Conservation (phyloP, 768 basidiomycete species). For the Mycena crocata region DNA sequence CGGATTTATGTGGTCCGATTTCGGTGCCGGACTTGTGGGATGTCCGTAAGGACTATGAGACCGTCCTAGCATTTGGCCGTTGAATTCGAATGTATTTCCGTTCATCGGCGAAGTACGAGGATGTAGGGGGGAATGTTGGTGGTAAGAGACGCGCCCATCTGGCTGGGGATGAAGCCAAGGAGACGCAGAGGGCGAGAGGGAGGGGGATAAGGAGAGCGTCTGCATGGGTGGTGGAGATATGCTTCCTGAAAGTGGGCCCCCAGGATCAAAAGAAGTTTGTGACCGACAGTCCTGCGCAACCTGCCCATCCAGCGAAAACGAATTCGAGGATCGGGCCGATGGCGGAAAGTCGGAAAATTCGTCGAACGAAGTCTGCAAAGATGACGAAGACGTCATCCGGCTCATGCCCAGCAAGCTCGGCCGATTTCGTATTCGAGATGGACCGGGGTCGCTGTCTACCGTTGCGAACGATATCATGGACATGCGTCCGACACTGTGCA, state of each 20-base stretch:
- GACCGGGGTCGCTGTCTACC: conserved; percentile 89
- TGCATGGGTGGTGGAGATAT: conserved; percentile 85
- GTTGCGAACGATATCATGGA: conserved; percentile 86
- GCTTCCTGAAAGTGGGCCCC: conserved; percentile 67
- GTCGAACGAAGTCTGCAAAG: conserved; percentile 78
- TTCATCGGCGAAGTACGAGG: conserved; percentile 46
- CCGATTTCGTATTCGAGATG: conserved; percentile 71
- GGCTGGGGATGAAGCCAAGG: conserved; percentile 45
- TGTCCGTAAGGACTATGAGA: conserved; percentile 61
- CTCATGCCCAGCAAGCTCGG: conserved; percentile 74
- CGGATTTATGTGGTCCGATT: conserved; percentile 82
- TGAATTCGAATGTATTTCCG: conserved; percentile 63
- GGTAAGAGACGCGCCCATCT: conserved; percentile 42
- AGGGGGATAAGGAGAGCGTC: conserved; percentile 62
- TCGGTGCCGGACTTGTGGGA: conserved; percentile 74
- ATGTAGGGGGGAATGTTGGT: conserved; percentile 48
- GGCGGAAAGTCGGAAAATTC: conserved; percentile 81
- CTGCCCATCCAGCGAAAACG: conserved; percentile 80
- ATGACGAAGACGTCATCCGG: conserved; percentile 82
- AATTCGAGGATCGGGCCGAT: conserved; percentile 84
- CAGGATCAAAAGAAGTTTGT: conserved; percentile 74
- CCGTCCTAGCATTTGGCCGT: conserved; percentile 50
- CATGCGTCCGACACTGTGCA: conserved; percentile 79
- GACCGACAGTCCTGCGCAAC: conserved; percentile 80
- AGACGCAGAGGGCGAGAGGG: conserved; percentile 50